Evolutionary conservation across 163 green algal genomes (phyloP), one percentile per base, ranked within the genome.

Genomic region (Trebouxiophyceae sp.): DNA sequence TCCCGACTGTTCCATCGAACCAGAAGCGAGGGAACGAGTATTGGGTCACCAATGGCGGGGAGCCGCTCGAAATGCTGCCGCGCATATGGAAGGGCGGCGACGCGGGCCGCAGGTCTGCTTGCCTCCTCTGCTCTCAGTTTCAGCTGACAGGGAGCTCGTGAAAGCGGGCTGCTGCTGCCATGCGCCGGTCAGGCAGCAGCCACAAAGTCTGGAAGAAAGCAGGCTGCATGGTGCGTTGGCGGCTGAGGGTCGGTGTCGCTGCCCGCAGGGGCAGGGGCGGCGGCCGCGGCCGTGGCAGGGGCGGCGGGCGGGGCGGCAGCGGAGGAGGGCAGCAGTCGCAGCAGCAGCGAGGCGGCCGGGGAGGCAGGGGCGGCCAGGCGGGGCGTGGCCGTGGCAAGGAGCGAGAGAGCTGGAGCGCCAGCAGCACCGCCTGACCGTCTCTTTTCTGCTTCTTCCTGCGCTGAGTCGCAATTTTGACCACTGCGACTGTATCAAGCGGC

Each of bases 11-110:
- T 5, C 47, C 50, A 4, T n/a, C 27, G 2, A 28, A 30, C 4
- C 20, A 71, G 26, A 33, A 62, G 8, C 45, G 70, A 1, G n/a
- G 33, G 2, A 54, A 23, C 3, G 70, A 77, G 26, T 77, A 76
- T 61, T 33, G 44, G n/a, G 0, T n/a, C 32, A 0, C 27, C 45
- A 2, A 26, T 2, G 29, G 26, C 2, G 68, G 56, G 1, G 6
- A 46, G 45, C 63, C 47, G 5, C 28, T 71, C 57, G 23, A 58
- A 0, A 55, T 44, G 16, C 31, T 61, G 33, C 63, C 63, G n/a
- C 69, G 69, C 31, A 68, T 68, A 1, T 33, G 69, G 4, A 71
- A 54, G 1, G 69, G 69, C 24, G 27, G 59, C 19, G 59, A 65
- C 12, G 12, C 12, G 39, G 19, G 39, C 39, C 39, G 19, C 12